Base-by-base conservation (phyloP, 768 basidiomycete species). In the Boletus sp. region DNA sequence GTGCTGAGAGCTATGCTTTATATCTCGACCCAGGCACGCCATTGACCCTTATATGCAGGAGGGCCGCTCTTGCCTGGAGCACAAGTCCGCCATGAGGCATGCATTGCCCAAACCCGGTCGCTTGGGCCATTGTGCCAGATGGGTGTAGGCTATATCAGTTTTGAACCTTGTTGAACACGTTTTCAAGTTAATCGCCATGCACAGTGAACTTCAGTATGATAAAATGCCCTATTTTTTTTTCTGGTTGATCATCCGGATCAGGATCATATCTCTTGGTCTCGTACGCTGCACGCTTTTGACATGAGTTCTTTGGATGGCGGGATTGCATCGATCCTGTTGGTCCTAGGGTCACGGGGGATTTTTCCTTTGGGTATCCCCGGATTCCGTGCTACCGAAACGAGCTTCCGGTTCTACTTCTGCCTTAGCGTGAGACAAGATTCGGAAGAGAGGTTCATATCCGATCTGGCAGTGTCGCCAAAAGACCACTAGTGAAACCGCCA, bases 91-190 rank as follows among this genome's bases (percentile, higher is more conserved):
- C 49, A 51, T 32, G 59, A 51, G 53, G 59, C 47, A 4, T 32
- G 25, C 10, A 19, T 52, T 44, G 27, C 64, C 57, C 51, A 54
- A 66, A 55, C 47, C 25, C 33, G 63, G 30, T 47, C 23, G 52
- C 42, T 65, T 65, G 35, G 55, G 60, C 15, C 14, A 14, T 50
- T 9, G 55, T 65, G 60, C 63, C 37, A 54, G 52, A 13, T 19
- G 29, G 8, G 27, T 40, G 29, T 7, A 34, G 43, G 29, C 21
- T n/a, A 44, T 35, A 46, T 40, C 45, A 9, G 41, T 47, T 45
- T 50, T 34, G 62, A 61, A 58, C 63, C 50, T 59, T 55, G 38
- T 50, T 38, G 44, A 56, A 52, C 62, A 54, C 61, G 50, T 55
- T 57, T 47, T 47, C 27, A 45, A 47, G 53, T 49, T 42, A 10